Percentiles rank a stretch among this genome's conserved stretches.
Conservation (phyloP, 2,329 filamentous ascomycete genomes). For the Torrubiella hemipterigena region DNA sequence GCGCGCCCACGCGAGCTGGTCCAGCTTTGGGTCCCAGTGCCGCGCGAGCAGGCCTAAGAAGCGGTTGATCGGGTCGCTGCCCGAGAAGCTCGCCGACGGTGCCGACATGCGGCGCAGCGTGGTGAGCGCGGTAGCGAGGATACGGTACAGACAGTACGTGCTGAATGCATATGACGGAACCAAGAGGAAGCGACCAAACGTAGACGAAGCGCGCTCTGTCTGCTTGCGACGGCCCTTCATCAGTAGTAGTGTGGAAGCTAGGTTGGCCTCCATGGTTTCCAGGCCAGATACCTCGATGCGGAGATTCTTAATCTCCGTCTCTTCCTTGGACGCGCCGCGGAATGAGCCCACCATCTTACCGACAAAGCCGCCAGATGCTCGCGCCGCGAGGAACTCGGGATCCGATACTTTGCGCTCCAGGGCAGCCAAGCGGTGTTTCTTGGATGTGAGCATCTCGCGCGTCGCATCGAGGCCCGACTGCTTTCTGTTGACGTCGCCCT, state of each 20-base stretch:
- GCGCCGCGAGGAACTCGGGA: conserved; percentile 24
- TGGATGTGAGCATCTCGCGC: conserved; percentile 65
- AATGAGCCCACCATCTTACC: conserved; percentile 63
- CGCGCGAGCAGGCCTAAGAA: conserved; percentile 68
- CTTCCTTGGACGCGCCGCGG: conserved; percentile 49
- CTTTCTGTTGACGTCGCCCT: conserved; percentile 64
- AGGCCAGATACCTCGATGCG: conserved; percentile 69
- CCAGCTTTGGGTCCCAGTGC: conserved; percentile 73
- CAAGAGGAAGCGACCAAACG: conserved; percentile 51
- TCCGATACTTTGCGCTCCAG: conserved; percentile 50
- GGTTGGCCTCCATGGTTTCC: conserved; percentile 64
- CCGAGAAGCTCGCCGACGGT: conserved; percentile 41
- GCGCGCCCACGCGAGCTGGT: conserved; percentile 72
- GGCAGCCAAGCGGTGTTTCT: conserved; percentile 58
- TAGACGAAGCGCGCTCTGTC: conserved; percentile 55
- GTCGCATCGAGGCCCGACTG: conserved; percentile 69
- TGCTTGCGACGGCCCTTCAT: conserved; percentile 52
- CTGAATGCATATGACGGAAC: conserved; percentile 58
- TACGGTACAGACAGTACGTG: conserved; percentile 74
- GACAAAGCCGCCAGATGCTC: conserved; percentile 43
- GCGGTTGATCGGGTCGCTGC: conserved; percentile 73
- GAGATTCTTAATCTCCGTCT: conserved; percentile 47
- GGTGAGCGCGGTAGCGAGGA: conserved; percentile 58
- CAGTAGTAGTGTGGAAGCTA: conserved; percentile 52
- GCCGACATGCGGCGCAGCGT: conserved; percentile 44